phyloP scores from a whole-genome alignment of 305 asterid species.

The Solanum chacoense region DNA sequence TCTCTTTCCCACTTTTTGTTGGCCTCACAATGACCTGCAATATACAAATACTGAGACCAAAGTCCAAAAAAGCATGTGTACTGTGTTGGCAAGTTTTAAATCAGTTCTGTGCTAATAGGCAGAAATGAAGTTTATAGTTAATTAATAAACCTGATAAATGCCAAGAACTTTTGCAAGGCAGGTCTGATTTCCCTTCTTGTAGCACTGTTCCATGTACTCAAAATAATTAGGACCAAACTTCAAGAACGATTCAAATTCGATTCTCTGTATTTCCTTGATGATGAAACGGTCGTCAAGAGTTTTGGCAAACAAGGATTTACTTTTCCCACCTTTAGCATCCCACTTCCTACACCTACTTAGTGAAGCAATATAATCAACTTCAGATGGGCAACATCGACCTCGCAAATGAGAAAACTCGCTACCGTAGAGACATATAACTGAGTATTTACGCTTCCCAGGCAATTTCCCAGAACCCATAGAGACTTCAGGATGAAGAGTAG shows the following conservation, averaged over 20 bases:
- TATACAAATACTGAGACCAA: not conserved
- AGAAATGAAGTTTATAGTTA: slow-evolving; percentile 4
- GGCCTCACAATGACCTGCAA: slow-evolving; percentile 54
- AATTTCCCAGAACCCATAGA: slow-evolving; percentile 71
- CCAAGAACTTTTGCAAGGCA: slow-evolving; percentile 97
- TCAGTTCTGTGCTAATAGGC: not conserved
- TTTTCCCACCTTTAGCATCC: slow-evolving; percentile 98
- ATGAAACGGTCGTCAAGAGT: slow-evolving; percentile 88
- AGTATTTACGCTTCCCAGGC: slow-evolving; percentile 61
- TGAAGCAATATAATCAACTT: slow-evolving; percentile 72
- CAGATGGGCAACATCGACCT: slow-evolving; percentile 73
- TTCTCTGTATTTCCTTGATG: slow-evolving; percentile 73
- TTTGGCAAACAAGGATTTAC: slow-evolving; percentile 90
- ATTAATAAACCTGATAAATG: slow-evolving; percentile 64
- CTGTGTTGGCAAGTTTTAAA: not conserved
- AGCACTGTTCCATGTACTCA: slow-evolving; percentile 78
- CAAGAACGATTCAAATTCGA: slow-evolving; percentile 77
- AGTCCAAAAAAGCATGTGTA: not conserved
- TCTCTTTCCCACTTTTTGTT: slow-evolving; percentile 61
- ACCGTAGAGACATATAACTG: slow-evolving; percentile 65
- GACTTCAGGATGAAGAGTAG: slow-evolving; percentile 65
- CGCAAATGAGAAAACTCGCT: slow-evolving; percentile 56
- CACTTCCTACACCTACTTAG: slow-evolving; percentile 82
- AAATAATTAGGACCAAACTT: slow-evolving; percentile 74
- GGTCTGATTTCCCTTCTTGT: slow-evolving; percentile 73